Conservation (phyloP, 306 rosid genomes). For the Glycyrrhiza uralensis region DNA sequence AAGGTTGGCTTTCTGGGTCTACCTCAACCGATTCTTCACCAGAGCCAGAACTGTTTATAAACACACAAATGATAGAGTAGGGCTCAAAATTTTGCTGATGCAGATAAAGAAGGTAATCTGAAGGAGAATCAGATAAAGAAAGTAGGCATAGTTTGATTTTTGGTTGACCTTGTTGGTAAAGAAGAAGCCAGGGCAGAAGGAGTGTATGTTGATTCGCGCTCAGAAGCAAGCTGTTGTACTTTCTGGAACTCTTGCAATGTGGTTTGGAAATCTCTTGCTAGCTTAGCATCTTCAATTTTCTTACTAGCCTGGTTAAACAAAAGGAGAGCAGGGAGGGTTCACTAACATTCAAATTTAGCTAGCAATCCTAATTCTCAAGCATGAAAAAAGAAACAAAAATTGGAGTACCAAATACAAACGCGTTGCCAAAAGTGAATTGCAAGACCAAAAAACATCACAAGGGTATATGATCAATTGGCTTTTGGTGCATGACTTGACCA, state of each 20-base stretch:
- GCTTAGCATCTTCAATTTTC: constrained; percentile 74
- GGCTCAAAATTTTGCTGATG: not conserved
- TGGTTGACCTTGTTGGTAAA: constrained; percentile 38
- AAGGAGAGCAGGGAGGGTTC: not conserved
- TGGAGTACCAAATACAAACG: not conserved
- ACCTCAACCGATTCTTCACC: constrained; percentile 36
- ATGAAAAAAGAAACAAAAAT: not conserved
- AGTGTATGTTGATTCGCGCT: constrained; percentile 62
- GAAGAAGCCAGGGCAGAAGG: constrained; percentile 41
- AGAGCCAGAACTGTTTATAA: constrained; percentile 42
- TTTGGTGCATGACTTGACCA: not conserved
- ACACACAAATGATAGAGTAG: constrained; percentile 4
- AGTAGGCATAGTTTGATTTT: not conserved
- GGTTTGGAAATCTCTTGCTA: constrained; percentile 78
- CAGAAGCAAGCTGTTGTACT: constrained; percentile 71
- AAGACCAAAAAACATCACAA: not conserved
- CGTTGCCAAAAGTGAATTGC: constrained; percentile 7
- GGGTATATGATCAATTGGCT: not conserved
- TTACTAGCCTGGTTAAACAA: constrained; percentile 43
- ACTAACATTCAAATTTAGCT: not conserved
- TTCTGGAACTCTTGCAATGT: constrained; percentile 74
- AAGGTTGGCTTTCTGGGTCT: constrained; percentile 59
- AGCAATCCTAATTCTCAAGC: not conserved
- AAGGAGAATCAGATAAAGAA: not conserved
- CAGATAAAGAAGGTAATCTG: not conserved